Conservation (phyloP, 2,329 filamentous ascomycete species). For the Cladosporium sp. region DNA sequence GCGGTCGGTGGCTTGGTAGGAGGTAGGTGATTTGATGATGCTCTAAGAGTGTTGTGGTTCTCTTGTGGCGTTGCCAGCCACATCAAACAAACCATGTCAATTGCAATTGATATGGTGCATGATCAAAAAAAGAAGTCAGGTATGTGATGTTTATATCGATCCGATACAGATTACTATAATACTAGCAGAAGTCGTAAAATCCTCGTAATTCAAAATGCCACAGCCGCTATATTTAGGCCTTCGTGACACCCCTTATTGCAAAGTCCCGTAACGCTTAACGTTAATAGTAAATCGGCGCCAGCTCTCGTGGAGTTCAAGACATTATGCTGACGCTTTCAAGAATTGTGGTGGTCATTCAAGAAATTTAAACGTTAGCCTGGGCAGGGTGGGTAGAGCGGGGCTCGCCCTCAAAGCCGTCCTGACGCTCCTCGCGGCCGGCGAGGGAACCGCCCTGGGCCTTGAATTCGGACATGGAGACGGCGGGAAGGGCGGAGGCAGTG, state of each 20-base stretch:
- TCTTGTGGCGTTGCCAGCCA: too few relatives aligned
- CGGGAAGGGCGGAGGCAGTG: conserved; percentile 57
- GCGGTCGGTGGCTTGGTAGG: too few relatives aligned
- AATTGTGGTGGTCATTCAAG: background rate
- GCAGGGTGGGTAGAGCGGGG: conserved; percentile 38
- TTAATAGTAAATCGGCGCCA: too few relatives aligned
- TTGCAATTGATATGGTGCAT: too few relatives aligned
- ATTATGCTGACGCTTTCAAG: too few relatives aligned
- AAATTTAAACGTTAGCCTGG: background rate
- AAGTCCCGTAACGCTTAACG: background rate
- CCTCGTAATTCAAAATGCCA: conserved; percentile 3
- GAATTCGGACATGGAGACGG: conserved; percentile 62
- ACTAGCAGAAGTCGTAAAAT: background rate
- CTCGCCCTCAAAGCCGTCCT: conserved; percentile 59
- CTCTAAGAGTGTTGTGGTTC: too few relatives aligned
- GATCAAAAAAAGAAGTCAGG: too few relatives aligned
- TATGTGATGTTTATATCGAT: too few relatives aligned
- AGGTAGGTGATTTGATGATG: too few relatives aligned
- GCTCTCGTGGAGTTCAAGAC: background rate
- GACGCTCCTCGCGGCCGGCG: conserved; percentile 50
- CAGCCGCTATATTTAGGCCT: background rate
- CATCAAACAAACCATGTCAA: too few relatives aligned
- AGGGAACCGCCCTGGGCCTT: conserved; percentile 51
- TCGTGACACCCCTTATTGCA: conserved; percentile 2
- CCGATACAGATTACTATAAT: background rate